Evolutionary conservation across 352 stramenopile species (phyloP).

Genomic region (Globisporangium uncinulatum): DNA sequence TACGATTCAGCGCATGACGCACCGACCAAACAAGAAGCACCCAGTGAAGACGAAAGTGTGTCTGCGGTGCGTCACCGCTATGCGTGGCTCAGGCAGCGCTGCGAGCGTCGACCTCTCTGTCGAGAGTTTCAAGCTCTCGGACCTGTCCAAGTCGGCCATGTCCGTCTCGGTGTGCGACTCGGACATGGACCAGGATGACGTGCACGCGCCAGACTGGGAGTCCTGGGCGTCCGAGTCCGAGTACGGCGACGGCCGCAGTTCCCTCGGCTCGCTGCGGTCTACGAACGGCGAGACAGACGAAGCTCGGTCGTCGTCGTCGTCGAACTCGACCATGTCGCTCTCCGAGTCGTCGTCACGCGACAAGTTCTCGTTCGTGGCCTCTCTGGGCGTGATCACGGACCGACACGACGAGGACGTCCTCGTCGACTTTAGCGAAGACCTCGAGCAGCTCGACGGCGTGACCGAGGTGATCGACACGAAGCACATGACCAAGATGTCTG

Average conservation of each 20-base stretch:
- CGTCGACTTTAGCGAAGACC: slow-evolving; percentile 18
- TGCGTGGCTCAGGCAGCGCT: slow-evolving; percentile 24
- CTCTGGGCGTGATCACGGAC: slow-evolving; percentile 42
- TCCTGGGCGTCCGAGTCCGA: slow-evolving; percentile 12
- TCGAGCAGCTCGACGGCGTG: slow-evolving; percentile 19
- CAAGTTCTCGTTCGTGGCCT: slow-evolving; percentile 31
- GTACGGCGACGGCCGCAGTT: background rate
- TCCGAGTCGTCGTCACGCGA: slow-evolving; percentile 19
- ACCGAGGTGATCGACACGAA: slow-evolving; percentile 48
- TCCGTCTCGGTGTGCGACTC: slow-evolving; percentile 8
- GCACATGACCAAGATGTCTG: slow-evolving; percentile 26
- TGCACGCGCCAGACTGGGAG: slow-evolving; percentile 8
- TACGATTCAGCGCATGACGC: slow-evolving; percentile 43
- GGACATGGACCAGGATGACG: slow-evolving; percentile 5
- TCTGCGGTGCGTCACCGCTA: slow-evolving; percentile 43
- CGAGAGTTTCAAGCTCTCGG: slow-evolving; percentile 1
- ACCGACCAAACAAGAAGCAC: slow-evolving; percentile 20
- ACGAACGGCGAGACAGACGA: slow-evolving; percentile 1
- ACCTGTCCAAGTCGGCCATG: background rate
- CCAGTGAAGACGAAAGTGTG: slow-evolving; percentile 61
- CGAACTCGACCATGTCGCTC: slow-evolving; percentile 6
- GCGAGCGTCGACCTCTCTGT: slow-evolving; percentile 3
- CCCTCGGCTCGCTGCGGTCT: slow-evolving; percentile 2
- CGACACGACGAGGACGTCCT: slow-evolving; percentile 19
- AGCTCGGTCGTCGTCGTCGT: slow-evolving; percentile 2